phyloP scores from a whole-genome alignment of 148 eudicot species.

The Spergularia marina region DNA sequence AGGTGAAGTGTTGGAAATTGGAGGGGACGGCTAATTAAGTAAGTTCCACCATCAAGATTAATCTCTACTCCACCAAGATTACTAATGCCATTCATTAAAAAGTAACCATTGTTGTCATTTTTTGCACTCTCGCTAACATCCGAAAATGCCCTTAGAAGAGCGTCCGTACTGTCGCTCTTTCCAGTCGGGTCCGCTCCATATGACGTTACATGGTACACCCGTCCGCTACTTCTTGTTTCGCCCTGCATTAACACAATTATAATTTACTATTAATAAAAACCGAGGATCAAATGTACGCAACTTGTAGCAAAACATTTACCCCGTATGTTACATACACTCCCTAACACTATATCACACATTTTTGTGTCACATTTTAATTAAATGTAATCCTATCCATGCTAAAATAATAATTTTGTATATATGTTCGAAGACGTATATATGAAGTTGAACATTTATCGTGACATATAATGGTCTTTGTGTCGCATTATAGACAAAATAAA shows the following conservation, averaged over 20 bases:
- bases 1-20: conserved; percentile 42
- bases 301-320: no score
- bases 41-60: conserved; percentile 72
- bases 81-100: conserved; percentile 48
- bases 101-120: conserved; percentile 26
- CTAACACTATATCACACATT: no score
- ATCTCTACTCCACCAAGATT: conserved; percentile 76
- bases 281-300: no score
- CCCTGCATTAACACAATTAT: not conserved
- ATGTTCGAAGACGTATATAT: no score
- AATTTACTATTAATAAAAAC: no score
- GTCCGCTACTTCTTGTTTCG: conserved; percentile 16
- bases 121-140: conserved; percentile 43
- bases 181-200: conserved; percentile 93
- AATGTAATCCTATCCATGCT: no score
- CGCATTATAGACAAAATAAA: not conserved
- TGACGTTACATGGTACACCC: conserved; percentile 56
- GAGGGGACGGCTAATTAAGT: conserved; percentile 64
- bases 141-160: conserved; percentile 47
- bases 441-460: no score
- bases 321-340: not conserved
- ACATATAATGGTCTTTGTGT: not conserved
- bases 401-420: no score
- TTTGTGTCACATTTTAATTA: no score
- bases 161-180: conserved; percentile 58